Percentiles rank a stretch among this genome's conserved stretches.
Conservation (phyloP, 2,329 filamentous ascomycete species). For the Fusarium camptoceras region DNA sequence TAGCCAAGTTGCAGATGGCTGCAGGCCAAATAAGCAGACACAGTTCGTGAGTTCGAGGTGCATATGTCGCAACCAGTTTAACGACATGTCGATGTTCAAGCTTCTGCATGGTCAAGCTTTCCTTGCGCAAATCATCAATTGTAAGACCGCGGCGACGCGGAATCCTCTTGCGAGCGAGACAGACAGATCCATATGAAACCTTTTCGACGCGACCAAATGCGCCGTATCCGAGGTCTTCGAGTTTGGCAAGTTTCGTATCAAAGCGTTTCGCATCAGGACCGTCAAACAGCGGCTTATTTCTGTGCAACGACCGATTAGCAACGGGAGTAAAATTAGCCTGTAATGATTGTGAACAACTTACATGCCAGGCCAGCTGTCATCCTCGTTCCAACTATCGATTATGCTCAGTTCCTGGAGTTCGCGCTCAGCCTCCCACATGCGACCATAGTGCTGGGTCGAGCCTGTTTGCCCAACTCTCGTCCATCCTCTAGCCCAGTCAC, state of each 20-base stretch:
- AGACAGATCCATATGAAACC: constrained; percentile 55
- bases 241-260: constrained; percentile 48
- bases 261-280: constrained; percentile 51
- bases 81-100: constrained; percentile 62
- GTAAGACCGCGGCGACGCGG: constrained; percentile 51
- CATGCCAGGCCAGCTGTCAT: constrained; percentile 52
- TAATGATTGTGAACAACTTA: constrained; percentile 35
- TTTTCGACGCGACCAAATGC: constrained; percentile 59
- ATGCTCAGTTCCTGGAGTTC: constrained; percentile 48
- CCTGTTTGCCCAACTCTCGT: constrained; percentile 49
- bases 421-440: constrained; percentile 47
- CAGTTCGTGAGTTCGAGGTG: constrained; percentile 54
- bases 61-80: constrained; percentile 61
- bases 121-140: constrained; percentile 57
- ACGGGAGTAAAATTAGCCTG: background rate
- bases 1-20: constrained; percentile 59
- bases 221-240: constrained; percentile 56
- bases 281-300: constrained; percentile 49
- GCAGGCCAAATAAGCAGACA: constrained; percentile 62
- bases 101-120: constrained; percentile 61
- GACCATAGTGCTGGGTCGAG: constrained; percentile 36
- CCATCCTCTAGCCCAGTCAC: constrained; percentile 49
- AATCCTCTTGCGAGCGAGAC: constrained; percentile 60
- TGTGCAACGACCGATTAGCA: constrained; percentile 30
- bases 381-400: constrained; percentile 50